phyloP scores from a whole-genome alignment of 2,329 filamentous ascomycete genomes.

The Epichloe coenophiala region DNA sequence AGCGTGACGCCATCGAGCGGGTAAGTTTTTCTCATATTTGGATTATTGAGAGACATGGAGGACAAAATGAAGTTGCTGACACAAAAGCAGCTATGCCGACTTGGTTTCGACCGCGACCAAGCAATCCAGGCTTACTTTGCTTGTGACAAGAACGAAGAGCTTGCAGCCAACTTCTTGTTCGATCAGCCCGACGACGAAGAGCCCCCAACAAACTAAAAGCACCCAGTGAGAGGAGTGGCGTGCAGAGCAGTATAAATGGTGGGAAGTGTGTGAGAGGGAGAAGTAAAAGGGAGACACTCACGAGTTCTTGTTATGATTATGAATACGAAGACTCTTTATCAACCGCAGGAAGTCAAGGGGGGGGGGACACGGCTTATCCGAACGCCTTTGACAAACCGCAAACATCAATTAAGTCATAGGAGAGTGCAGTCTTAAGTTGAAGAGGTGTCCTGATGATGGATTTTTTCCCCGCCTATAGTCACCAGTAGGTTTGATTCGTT shows the following conservation, averaged over 20 bases:
- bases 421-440: background rate
- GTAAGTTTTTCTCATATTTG: constrained; percentile 31
- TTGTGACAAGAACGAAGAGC: constrained; percentile 98
- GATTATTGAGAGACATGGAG: background rate
- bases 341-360: background rate
- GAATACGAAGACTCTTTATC: background rate
- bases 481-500: background rate
- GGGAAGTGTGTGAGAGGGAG: background rate
- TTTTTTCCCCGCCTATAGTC: background rate
- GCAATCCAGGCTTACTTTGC: constrained; percentile 98
- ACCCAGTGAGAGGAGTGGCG: background rate
- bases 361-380: background rate
- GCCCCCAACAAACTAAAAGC: constrained; percentile 29
- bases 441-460: background rate
- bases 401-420: background rate
- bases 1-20: constrained; percentile 92
- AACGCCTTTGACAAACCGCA: too few species aligned
- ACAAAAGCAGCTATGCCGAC: constrained; percentile 60
- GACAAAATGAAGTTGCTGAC: background rate
- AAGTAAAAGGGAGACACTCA: background rate
- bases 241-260: background rate
- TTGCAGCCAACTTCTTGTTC: constrained; percentile 95
- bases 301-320: constrained; percentile 3
- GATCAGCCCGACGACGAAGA: constrained; percentile 87
- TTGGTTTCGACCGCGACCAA: constrained; percentile 84